Conservation (phyloP, 495 filamentous ascomycete genomes). For the Aspergillus carlsbadensis region DNA sequence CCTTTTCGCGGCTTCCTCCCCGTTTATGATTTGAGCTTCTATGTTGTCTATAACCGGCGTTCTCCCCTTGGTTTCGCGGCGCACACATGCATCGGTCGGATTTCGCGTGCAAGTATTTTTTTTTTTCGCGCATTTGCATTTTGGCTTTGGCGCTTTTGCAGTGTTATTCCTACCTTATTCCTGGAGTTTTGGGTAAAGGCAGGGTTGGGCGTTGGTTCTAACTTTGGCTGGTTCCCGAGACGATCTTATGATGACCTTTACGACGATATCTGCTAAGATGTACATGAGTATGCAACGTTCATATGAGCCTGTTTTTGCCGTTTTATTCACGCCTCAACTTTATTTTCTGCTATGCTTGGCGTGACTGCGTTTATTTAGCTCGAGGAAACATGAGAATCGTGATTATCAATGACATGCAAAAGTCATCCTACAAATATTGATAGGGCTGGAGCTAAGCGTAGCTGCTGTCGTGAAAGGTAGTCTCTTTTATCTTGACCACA, state of each 20-base stretch:
- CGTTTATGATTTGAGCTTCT: slow-evolving; percentile 1
- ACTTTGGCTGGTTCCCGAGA: slow-evolving; percentile 31
- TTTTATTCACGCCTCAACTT: background rate
- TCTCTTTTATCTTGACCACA: too few species aligned
- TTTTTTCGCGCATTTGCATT: slow-evolving; percentile 19
- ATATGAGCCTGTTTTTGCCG: slow-evolving; percentile 31
- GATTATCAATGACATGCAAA: too few species aligned
- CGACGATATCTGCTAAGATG: slow-evolving; percentile 44
- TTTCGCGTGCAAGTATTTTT: slow-evolving; percentile 14
- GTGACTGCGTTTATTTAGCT: background rate
- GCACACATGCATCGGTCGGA: background rate
- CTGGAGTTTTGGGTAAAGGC: slow-evolving; percentile 34
- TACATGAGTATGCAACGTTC: slow-evolving; percentile 46
- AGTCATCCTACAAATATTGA: too few species aligned
- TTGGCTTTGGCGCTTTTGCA: slow-evolving; percentile 12
- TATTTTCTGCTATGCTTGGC: slow-evolving; percentile 10
- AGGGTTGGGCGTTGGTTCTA: slow-evolving; percentile 27
- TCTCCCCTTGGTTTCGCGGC: slow-evolving; percentile 7
- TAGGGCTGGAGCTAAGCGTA: too few species aligned
- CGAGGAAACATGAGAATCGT: too few species aligned
- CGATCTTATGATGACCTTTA: slow-evolving; percentile 45
- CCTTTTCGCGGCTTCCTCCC: background rate
- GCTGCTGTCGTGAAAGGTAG: too few species aligned
- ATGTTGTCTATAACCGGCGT: background rate
- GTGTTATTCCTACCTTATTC: slow-evolving; percentile 22